phyloP scores from a whole-genome alignment of 2,329 filamentous ascomycete genomes.

The Alternaria brassicae region DNA sequence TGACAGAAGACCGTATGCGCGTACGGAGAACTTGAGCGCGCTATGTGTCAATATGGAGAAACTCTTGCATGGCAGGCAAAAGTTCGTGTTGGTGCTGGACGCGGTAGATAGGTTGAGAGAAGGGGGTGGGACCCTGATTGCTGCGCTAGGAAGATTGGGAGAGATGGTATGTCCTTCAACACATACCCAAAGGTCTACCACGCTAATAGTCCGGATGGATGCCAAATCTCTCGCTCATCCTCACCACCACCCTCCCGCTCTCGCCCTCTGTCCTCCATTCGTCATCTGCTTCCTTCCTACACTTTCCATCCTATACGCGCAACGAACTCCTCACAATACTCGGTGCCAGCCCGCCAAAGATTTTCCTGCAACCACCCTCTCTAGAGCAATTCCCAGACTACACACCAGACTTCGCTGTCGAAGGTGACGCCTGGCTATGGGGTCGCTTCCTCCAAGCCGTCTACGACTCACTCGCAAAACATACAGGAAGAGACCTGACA shows the following conservation, averaged over 20 bases:
- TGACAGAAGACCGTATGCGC: conserved; percentile 58
- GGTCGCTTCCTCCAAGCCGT: conserved; percentile 81
- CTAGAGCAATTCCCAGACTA: conserved; percentile 55
- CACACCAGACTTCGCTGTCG: conserved; percentile 55
- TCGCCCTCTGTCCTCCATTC: conserved; percentile 71
- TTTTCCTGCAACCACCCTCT: conserved; percentile 51
- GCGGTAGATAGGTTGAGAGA: conserved; percentile 86
- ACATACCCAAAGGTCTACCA: too few relatives aligned
- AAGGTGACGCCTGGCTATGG: conserved; percentile 75
- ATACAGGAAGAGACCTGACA: conserved; percentile 79
- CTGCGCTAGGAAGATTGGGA: conserved; percentile 80
- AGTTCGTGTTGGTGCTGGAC: conserved; percentile 86
- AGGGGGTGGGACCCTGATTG: conserved; percentile 76
- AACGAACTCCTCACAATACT: conserved; percentile 80
- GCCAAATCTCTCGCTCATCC: conserved; percentile 75
- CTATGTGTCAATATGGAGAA: conserved; percentile 75
- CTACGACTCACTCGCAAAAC: conserved; percentile 84
- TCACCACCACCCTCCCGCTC: conserved; percentile 76
- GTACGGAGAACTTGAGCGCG: conserved; percentile 82
- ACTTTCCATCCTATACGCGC: conserved; percentile 86
- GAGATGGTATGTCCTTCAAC: conserved; percentile 71
- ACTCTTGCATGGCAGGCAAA: conserved; percentile 63
- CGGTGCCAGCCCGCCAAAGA: conserved; percentile 57
- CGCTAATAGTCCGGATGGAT: conserved; percentile 62
- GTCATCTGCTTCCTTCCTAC: conserved; percentile 74